phyloP scores from a whole-genome alignment of 176 grass and related monocot species.

The Oryza meridionalis region DNA sequence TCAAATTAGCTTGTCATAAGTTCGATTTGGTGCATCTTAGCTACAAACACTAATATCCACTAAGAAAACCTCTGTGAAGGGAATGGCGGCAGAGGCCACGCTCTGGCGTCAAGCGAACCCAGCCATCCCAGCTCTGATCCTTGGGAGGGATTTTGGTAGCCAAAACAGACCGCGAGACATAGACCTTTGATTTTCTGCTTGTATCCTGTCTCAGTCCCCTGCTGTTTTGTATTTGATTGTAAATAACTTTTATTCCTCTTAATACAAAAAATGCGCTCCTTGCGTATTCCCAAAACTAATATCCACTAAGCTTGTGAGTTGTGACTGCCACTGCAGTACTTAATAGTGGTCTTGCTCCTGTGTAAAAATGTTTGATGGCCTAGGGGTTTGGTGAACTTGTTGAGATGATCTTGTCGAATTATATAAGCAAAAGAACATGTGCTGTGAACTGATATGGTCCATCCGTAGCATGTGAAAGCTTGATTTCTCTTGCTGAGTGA shows the following conservation, averaged over 20 bases:
- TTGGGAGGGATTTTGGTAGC: too few species aligned
- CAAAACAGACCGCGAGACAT: too few species aligned
- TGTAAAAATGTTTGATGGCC: background rate
- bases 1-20: background rate
- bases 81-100: too few species aligned
- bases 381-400: background rate
- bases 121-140: too few species aligned
- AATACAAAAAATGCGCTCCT: too few species aligned
- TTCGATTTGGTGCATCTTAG: conserved; percentile 7
- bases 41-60: background rate
- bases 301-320: background rate
- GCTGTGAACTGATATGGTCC: background rate
- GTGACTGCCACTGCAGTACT: background rate
- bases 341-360: background rate
- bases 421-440: conserved; percentile 3
- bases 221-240: too few species aligned
- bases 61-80: too few species aligned
- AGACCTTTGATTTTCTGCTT: too few species aligned
- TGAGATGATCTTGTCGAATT: background rate
- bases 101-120: too few species aligned
- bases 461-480: conserved; percentile 14
- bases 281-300: too few species aligned
- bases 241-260: too few species aligned
- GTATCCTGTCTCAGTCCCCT: too few species aligned
- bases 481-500: background rate